A percentile compares a stretch with the other conserved stretches of the same genome.
Conservation (phyloP, 163 green algal species). For the Scenedesmus sp. region DNA sequence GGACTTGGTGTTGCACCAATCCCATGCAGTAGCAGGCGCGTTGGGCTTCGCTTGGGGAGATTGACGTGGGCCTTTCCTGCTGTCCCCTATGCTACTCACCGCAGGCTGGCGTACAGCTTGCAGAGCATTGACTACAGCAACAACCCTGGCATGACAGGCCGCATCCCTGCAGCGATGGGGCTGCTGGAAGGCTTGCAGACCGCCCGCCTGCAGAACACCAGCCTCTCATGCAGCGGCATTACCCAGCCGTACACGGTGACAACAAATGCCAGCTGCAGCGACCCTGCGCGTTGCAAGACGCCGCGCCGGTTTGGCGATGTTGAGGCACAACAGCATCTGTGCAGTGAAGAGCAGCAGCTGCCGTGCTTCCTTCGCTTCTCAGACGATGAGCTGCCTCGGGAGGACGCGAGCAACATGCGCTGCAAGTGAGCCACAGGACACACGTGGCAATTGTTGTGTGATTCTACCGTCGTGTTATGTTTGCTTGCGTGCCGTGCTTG, state of each 20-base stretch:
- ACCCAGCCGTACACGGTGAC: conserved; percentile 5
- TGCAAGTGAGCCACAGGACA: conserved; percentile 43
- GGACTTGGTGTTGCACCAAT: no score
- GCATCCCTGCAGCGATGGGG: conserved; percentile 3
- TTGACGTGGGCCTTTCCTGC: neutral
- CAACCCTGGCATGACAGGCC: conserved; percentile 45
- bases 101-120: conserved; percentile 31
- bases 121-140: conserved; percentile 18
- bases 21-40: no score
- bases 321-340: neutral
- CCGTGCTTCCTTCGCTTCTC: conserved; percentile 53
- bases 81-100: neutral
- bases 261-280: conserved; percentile 21
- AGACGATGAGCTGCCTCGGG: conserved; percentile 15
- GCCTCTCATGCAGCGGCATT: conserved; percentile 43
- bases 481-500: no score
- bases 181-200: neutral
- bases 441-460: no score
- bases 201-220: neutral
- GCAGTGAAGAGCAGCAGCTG: conserved; percentile 24
- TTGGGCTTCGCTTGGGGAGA: no score
- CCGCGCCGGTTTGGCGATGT: neutral
- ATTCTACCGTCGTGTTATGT: no score
- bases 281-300: neutral
- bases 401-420: conserved; percentile 47